These are phyloP conservation scores for Coemansia sp. DNA, from an alignment of 192 early-diverging fungal species.

Conservation along the genomic window DNA sequence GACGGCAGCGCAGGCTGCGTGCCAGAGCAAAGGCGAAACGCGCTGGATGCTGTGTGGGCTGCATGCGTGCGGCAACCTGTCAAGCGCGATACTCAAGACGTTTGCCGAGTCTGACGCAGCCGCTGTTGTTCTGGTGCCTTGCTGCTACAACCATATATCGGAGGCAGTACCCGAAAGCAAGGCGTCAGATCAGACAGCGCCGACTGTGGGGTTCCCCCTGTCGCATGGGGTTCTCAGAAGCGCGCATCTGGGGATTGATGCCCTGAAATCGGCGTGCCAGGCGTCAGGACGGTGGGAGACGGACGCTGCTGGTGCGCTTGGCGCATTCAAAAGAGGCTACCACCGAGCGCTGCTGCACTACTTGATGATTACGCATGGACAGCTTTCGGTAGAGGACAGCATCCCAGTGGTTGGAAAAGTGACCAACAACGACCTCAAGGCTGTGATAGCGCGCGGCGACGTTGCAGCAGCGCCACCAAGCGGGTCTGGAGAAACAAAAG, in stretches of 20 bases:
- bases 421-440: conserved; percentile 55
- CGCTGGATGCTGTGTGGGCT: conserved; percentile 77
- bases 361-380: conserved; percentile 60
- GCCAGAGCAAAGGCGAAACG: conserved; percentile 1
- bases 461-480: not conserved
- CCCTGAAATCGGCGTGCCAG: conserved; percentile 78
- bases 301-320: conserved; percentile 56
- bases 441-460: conserved; percentile 16
- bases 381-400: conserved; percentile 38
- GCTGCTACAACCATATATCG: conserved; percentile 85
- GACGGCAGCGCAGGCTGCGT: not conserved
- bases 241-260: conserved; percentile 59
- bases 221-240: conserved; percentile 10
- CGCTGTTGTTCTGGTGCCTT: conserved; percentile 69
- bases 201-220: conserved; percentile 29
- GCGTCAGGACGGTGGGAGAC: conserved; percentile 75
- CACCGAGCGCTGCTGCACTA: conserved; percentile 76
- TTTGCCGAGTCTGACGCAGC: conserved; percentile 62
- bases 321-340: conserved; percentile 68
- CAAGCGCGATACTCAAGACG: conserved; percentile 67
- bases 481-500: not conserved
- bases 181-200: not conserved
- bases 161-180: conserved; percentile 32
- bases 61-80: conserved; percentile 84
- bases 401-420: conserved; percentile 65